Evolutionary conservation across 441 rosid genomes (phyloP).

Genomic region (Pelargonium australe): DNA sequence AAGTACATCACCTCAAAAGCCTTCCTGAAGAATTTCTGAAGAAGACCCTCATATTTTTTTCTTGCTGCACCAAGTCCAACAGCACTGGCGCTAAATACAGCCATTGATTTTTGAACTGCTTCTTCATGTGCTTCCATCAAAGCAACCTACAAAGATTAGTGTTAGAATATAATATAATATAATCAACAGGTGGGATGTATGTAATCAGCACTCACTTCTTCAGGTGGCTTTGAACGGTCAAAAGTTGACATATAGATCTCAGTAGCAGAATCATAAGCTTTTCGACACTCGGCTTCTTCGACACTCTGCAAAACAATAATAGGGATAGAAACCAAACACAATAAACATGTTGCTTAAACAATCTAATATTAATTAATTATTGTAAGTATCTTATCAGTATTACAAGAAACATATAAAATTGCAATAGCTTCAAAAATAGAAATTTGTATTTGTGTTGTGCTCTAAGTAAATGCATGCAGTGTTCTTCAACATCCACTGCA

Average conservation of each 20-base stretch:
- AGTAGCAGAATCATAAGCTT: slow-evolving; percentile 78
- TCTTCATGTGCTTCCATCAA: slow-evolving; percentile 89
- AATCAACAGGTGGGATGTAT: slow-evolving; percentile 18
- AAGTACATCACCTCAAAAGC: slow-evolving; percentile 60
- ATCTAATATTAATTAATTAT: background rate
- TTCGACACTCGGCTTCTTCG: slow-evolving; percentile 92
- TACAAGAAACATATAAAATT: background rate
- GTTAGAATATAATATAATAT: slow-evolving; percentile 24
- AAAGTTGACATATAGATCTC: slow-evolving; percentile 62
- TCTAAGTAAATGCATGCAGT: background rate
- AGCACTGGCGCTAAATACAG: slow-evolving; percentile 60
- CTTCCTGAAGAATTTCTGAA: slow-evolving; percentile 72
- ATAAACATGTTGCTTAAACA: background rate
- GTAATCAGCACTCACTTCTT: slow-evolving; percentile 58
- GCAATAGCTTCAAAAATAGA: background rate
- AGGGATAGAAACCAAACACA: background rate
- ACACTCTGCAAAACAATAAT: slow-evolving; percentile 57
- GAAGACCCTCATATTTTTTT: slow-evolving; percentile 80
- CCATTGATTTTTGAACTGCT: slow-evolving; percentile 70
- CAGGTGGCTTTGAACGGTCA: slow-evolving; percentile 72
- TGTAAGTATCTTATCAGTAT: background rate
- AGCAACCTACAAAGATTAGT: slow-evolving; percentile 44
- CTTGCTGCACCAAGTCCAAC: slow-evolving; percentile 82
- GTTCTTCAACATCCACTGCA: background rate
- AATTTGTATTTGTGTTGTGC: background rate